Conservation (phyloP, 495 filamentous ascomycete genomes). For the Trichoderma parareesei region DNA sequence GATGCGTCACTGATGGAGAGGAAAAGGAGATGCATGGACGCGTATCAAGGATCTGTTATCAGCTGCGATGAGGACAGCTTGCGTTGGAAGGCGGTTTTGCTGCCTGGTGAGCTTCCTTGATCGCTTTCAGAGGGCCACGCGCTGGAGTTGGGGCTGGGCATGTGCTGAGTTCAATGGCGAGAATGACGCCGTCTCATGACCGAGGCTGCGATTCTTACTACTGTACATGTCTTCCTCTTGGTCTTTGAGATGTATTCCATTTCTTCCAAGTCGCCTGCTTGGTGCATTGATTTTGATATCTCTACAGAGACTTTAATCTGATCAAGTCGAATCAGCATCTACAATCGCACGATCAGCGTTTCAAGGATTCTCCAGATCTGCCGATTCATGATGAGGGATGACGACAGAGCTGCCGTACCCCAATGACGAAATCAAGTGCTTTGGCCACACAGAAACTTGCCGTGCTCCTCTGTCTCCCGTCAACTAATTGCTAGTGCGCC, state of each 20-base stretch:
- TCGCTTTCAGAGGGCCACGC: too few relatives aligned
- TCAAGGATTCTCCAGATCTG: not conserved
- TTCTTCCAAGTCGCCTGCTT: too few relatives aligned
- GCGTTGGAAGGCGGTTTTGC: not conserved
- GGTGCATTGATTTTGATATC: not conserved
- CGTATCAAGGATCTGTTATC: not conserved
- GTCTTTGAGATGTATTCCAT: too few relatives aligned
- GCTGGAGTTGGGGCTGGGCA: too few relatives aligned
- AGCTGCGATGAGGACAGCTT: not conserved
- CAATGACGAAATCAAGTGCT: not conserved
- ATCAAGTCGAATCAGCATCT: not conserved
- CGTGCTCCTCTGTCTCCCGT: too few relatives aligned
- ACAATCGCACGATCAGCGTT: not conserved
- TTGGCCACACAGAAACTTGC: too few relatives aligned
- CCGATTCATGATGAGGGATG: constrained; percentile 5
- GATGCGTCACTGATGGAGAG: not conserved
- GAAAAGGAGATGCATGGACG: not conserved
- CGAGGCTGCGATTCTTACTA: too few relatives aligned
- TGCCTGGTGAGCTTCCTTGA: not conserved
- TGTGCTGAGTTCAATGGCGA: too few relatives aligned
- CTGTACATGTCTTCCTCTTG: too few relatives aligned
- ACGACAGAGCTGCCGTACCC: not conserved
- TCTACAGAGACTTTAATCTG: too few relatives aligned
- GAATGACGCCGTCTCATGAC: too few relatives aligned
- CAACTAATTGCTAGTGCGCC: too few relatives aligned